phyloP scores from a whole-genome alignment of 73 alveolate species.

The Halteria grandinella region DNA sequence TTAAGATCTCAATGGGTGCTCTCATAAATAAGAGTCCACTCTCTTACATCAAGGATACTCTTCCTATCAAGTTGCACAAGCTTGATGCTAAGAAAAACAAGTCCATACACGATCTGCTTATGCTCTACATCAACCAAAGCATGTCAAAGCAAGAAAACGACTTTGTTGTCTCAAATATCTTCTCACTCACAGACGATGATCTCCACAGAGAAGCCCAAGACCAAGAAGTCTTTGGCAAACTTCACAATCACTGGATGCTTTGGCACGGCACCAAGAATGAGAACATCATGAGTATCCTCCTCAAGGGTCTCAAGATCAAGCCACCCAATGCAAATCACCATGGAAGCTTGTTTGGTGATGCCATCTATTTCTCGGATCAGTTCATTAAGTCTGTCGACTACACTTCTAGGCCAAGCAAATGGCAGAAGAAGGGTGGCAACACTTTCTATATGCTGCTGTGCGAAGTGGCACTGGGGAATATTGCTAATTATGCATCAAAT shows the following conservation, averaged over 20 bases:
- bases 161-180: background rate
- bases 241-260: slow-evolving; percentile 50
- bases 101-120: background rate
- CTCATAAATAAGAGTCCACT: background rate
- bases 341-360: slow-evolving; percentile 53
- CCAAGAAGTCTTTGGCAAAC: slow-evolving; percentile 7
- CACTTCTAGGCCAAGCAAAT: too few relatives aligned
- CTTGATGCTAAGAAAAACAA: background rate
- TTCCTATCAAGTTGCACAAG: slow-evolving; percentile 7
- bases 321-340: slow-evolving; percentile 7
- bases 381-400: background rate
- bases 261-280: slow-evolving; percentile 65
- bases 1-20: slow-evolving; percentile 23
- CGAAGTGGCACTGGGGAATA: slow-evolving; percentile 65
- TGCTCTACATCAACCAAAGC: slow-evolving; percentile 17
- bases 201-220: slow-evolving; percentile 2
- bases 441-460: slow-evolving; percentile 27
- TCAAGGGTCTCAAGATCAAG: slow-evolving; percentile 43
- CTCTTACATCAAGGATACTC: background rate
- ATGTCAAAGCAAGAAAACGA: background rate
- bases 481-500: background rate
- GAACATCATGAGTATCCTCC: slow-evolving; percentile 38
- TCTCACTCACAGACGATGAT: background rate
- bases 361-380: slow-evolving; percentile 54
- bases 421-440: background rate